Conservation (phyloP, 495 filamentous ascomycete species). For the Venustampulla echinocandica region DNA sequence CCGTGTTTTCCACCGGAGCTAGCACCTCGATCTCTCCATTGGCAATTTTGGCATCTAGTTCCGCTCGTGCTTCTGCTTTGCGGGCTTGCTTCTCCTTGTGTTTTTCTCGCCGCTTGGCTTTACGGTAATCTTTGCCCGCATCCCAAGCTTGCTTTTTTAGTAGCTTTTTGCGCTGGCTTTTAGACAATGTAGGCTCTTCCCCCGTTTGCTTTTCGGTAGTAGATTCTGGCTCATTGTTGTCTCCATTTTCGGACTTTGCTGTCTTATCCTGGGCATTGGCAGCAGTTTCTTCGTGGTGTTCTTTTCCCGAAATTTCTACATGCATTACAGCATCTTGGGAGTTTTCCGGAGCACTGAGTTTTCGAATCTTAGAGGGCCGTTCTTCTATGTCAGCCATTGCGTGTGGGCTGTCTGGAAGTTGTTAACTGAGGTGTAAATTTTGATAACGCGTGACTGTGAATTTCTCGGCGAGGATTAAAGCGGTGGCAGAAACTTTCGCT, state of each 20-base stretch:
- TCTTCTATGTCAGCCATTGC: constrained; percentile 21
- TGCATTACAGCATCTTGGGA: neutral
- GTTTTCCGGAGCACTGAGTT: constrained; percentile 8
- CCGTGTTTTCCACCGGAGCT: constrained; percentile 21
- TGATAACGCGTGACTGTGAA: constrained; percentile 1
- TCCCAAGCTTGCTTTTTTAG: constrained; percentile 59
- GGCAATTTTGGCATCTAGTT: constrained; percentile 31
- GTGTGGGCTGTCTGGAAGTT: no score
- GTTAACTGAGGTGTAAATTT: neutral
- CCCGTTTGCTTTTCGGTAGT: constrained; percentile 6
- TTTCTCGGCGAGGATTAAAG: neutral
- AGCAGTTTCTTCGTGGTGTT: no score
- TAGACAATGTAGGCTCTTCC: constrained; percentile 48
- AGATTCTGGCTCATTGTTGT: neutral
- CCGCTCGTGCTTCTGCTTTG: constrained; percentile 32
- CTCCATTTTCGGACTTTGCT: neutral
- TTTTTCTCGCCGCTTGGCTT: constrained; percentile 63
- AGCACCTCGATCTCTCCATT: constrained; percentile 32
- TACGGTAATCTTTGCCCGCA: constrained; percentile 57
- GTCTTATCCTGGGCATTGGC: neutral
- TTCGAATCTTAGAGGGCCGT: constrained; percentile 21
- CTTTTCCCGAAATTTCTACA: no score
- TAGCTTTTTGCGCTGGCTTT: constrained; percentile 72
- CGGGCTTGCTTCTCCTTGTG: constrained; percentile 52
- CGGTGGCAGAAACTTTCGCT: constrained; percentile 1